phyloP scores from a whole-genome alignment of 345 rosid species.

The Salix caprea region DNA sequence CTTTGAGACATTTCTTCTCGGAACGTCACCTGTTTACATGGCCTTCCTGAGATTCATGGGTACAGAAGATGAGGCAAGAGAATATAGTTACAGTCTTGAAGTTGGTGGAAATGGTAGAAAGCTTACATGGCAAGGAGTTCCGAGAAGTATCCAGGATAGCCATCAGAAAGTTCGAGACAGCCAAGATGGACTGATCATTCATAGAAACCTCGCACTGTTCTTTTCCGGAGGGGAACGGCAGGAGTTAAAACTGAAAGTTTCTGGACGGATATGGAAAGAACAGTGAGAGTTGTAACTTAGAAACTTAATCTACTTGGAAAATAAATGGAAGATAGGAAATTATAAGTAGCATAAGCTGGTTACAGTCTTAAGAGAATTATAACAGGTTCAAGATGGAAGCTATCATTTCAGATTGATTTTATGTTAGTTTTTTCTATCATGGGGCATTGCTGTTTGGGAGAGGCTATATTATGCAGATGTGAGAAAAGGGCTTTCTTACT shows the following conservation, averaged over 20 bases:
- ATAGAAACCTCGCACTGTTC: slow-evolving; percentile 47
- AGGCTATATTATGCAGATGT: no score
- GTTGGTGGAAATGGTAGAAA: slow-evolving; percentile 52
- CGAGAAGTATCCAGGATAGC: slow-evolving; percentile 52
- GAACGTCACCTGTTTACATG: slow-evolving; percentile 55
- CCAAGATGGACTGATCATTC: slow-evolving; percentile 53
- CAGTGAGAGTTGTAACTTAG: slow-evolving; percentile 12
- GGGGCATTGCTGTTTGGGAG: not conserved
- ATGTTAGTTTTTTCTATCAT: not conserved
- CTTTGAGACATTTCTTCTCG: slow-evolving; percentile 56
- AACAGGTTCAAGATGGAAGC: not conserved
- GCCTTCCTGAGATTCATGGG: slow-evolving; percentile 63
- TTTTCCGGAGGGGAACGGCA: slow-evolving; percentile 49
- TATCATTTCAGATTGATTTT: not conserved
- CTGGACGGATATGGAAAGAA: slow-evolving; percentile 54
- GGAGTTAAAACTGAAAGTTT: slow-evolving; percentile 46
- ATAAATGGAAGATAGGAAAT: not conserved
- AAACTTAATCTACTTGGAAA: not conserved
- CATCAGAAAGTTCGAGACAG: slow-evolving; percentile 54
- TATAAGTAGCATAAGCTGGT: slow-evolving; percentile 1
- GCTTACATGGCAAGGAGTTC: slow-evolving; percentile 54
- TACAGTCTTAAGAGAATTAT: not conserved
- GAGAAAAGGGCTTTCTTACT: no score
- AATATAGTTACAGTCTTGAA: slow-evolving; percentile 51
- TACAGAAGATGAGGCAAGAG: slow-evolving; percentile 40